These are phyloP conservation scores for Cladophialophora yegresii DNA, from an alignment of 2,329 filamentous ascomycete species.

Conservation along the genomic window DNA sequence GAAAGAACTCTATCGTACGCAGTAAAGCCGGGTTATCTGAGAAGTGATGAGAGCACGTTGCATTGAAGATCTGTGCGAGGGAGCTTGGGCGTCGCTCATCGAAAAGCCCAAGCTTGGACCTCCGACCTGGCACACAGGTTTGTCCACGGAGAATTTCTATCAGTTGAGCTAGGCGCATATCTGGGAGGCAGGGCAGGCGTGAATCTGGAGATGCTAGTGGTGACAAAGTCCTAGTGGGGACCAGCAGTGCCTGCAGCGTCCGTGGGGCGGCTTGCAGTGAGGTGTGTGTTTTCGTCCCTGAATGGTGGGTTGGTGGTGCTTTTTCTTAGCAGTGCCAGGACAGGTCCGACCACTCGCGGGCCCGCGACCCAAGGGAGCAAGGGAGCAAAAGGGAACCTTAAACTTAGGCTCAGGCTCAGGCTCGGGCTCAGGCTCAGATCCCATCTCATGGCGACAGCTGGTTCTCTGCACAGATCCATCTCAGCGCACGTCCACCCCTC, in stretches of 20 bases:
- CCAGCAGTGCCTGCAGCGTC: background rate
- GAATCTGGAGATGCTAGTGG: background rate
- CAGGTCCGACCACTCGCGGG: conserved; percentile 7
- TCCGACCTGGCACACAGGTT: conserved; percentile 7
- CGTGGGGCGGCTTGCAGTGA: background rate
- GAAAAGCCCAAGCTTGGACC: conserved; percentile 1
- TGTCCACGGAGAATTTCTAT: conserved; percentile 19
- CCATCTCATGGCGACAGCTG: conserved; percentile 18
- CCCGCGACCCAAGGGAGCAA: background rate
- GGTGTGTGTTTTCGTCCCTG: conserved; percentile 11
- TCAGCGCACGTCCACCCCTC: conserved; percentile 15
- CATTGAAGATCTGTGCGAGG: conserved; percentile 10
- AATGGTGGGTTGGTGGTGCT: background rate
- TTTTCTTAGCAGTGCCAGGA: conserved; percentile 4
- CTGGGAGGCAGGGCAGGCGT: background rate
- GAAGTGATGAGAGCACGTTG: background rate
- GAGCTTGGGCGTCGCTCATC: background rate
- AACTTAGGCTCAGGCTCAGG: background rate
- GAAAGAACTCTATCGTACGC: background rate
- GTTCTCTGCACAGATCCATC: conserved; percentile 4
- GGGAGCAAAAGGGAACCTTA: background rate
- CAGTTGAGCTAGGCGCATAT: conserved; percentile 13
- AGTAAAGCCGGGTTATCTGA: background rate
- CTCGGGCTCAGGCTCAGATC: background rate
- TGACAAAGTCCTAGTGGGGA: background rate